A percentile compares a stretch with the other conserved stretches of the same genome.
These are phyloP conservation scores for Penicillium sp. DNA, from an alignment of 2,329 filamentous ascomycete genomes.

Conservation along the genomic window DNA sequence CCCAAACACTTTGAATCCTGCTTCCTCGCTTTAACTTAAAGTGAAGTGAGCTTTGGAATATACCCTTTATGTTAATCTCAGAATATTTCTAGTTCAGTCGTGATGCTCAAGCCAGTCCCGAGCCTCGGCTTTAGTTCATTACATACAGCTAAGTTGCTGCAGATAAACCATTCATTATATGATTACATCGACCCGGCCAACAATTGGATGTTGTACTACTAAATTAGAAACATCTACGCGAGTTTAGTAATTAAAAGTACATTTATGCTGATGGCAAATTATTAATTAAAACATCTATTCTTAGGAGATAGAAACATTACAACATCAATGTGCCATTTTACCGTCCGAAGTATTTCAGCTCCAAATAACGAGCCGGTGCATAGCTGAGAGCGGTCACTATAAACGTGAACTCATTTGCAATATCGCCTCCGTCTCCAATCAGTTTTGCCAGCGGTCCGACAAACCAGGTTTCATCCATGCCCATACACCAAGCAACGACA, in stretches of 20 bases:
- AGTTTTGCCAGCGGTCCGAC: slow-evolving; percentile 43
- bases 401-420: slow-evolving; percentile 53
- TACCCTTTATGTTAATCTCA: no score
- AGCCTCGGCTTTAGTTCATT: no score
- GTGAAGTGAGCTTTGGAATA: no score
- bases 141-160: no score
- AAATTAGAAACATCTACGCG: background rate
- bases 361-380: slow-evolving; percentile 46
- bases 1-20: no score
- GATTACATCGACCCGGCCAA: no score
- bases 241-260: background rate
- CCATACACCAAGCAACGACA: slow-evolving; percentile 50
- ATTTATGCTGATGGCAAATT: no score
- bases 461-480: slow-evolving; percentile 58
- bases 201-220: no score
- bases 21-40: no score
- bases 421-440: slow-evolving; percentile 48
- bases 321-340: background rate
- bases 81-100: no score
- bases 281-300: background rate
- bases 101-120: no score
- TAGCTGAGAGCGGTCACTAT: slow-evolving; percentile 48
- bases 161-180: no score
- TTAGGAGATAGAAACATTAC: background rate
- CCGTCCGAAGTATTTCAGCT: slow-evolving; percentile 45